Conservation (phyloP, 176 grass and related monocot species). For the Juncus effusus region DNA sequence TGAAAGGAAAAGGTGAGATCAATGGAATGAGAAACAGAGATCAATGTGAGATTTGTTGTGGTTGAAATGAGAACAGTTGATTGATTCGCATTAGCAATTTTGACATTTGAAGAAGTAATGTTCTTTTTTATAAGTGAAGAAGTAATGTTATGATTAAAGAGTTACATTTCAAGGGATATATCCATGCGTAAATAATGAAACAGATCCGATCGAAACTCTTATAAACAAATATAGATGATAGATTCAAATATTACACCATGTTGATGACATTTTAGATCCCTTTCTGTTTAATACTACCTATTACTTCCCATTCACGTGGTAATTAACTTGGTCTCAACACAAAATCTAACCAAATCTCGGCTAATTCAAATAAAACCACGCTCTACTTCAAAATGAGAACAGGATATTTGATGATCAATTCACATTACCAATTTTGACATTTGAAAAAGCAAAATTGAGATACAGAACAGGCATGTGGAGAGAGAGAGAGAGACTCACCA, state of each 20-base stretch:
- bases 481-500: too few species aligned
- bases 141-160: not conserved
- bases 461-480: too few species aligned
- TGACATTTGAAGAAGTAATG: not conserved
- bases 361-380: not conserved
- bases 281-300: not conserved
- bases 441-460: not conserved
- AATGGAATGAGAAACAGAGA: too few species aligned
- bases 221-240: not conserved
- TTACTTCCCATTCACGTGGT: not conserved
- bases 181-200: slow-evolving; percentile 2
- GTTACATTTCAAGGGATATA: not conserved
- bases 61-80: not conserved
- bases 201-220: slow-evolving; percentile 5
- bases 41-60: not conserved
- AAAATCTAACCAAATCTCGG: not conserved
- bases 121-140: not conserved
- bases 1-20: not conserved
- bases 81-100: slow-evolving; percentile 4
- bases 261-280: not conserved
- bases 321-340: slow-evolving; percentile 16
- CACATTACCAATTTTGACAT: slow-evolving; percentile 11
- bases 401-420: not conserved
- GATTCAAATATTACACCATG: not conserved
- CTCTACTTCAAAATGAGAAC: not conserved